Evolutionary conservation across 78 protist genomes (phyloP).

Genomic region (Protostelium mycophagum): DNA sequence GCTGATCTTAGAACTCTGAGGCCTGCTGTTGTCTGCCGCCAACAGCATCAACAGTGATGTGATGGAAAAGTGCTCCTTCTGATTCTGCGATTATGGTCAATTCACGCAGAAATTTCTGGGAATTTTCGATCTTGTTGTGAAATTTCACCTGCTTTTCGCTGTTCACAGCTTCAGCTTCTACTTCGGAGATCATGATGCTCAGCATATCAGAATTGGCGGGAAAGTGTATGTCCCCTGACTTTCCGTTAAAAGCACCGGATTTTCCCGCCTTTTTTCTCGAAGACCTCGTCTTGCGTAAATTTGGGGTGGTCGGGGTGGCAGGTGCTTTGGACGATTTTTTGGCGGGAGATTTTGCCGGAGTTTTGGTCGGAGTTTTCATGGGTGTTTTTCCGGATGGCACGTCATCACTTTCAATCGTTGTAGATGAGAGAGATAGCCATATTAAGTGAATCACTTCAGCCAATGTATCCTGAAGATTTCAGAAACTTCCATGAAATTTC

Average conservation of each 20-base stretch:
- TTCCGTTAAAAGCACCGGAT: no score
- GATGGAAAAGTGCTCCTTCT: neutral
- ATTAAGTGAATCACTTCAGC: neutral
- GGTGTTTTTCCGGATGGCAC: no score
- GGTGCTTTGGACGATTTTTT: no score
- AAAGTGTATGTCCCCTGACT: no score
- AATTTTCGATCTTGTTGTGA: neutral
- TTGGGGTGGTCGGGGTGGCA: no score
- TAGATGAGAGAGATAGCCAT: neutral
- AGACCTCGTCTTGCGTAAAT: no score
- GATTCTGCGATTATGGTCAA: no score
- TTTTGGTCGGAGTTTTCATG: neutral
- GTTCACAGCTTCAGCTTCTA: neutral
- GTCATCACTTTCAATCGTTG: neutral
- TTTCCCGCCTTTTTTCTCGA: no score
- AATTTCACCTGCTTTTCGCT: neutral
- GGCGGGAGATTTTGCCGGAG: neutral
- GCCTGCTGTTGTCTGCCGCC: neutral
- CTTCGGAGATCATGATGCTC: neutral
- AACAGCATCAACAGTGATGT: neutral
- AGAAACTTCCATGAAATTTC: neutral
- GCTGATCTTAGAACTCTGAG: neutral
- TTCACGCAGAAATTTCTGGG: neutral
- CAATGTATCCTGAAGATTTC: neutral
- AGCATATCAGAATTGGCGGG: neutral